phyloP scores from a whole-genome alignment of 331 rosid genomes.

The Malus hybrid region DNA sequence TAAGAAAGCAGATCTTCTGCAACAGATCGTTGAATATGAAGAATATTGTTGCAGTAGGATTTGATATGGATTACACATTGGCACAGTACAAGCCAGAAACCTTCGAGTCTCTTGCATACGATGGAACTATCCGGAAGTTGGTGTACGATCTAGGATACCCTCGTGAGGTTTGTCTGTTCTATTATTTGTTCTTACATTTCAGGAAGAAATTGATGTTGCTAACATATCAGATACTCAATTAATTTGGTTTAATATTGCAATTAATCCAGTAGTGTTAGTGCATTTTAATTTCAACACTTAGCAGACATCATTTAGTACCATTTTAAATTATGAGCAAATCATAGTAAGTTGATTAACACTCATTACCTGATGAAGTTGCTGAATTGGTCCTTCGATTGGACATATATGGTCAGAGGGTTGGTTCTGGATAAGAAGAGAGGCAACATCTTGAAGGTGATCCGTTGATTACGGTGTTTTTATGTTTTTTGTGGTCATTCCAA shows the following conservation, averaged over 20 bases:
- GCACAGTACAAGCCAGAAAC: slow-evolving; percentile 98
- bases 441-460: slow-evolving; percentile 86
- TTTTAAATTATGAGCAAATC: background rate
- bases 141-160: slow-evolving; percentile 89
- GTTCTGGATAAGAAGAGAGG: slow-evolving; percentile 97
- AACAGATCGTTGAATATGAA: slow-evolving; percentile 93
- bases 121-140: slow-evolving; percentile 84
- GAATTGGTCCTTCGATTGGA: slow-evolving; percentile 82
- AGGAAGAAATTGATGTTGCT: slow-evolving; percentile 1
- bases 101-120: slow-evolving; percentile 92
- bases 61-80: slow-evolving; percentile 98
- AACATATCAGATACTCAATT: background rate
- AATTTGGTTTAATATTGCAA: background rate
- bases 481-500: background rate
- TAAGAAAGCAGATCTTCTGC: slow-evolving; percentile 86
- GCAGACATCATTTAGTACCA: background rate
- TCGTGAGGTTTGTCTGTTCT: slow-evolving; percentile 52
- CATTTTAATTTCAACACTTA: background rate
- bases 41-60: slow-evolving; percentile 90
- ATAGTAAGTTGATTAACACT: slow-evolving; percentile 19
- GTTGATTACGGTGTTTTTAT: background rate
- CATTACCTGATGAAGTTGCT: slow-evolving; percentile 57
- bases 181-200: background rate
- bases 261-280: background rate
- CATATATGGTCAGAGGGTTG: slow-evolving; percentile 99